Conservation (phyloP, 345 rosid genomes). For the Rhizophora apiculata region DNA sequence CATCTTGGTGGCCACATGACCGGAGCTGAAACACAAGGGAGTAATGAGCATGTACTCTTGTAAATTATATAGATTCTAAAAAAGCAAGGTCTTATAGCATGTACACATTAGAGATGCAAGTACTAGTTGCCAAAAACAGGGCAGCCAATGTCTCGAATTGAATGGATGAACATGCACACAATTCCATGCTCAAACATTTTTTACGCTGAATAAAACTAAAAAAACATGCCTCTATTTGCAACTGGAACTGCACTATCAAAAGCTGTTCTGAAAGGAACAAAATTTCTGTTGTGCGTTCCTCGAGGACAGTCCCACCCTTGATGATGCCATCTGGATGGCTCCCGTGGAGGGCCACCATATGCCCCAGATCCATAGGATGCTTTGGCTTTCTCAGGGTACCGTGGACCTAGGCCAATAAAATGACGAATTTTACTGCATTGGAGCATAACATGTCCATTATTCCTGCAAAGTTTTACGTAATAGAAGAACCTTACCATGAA, state of each 20-base stretch:
- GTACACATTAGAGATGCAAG: background rate
- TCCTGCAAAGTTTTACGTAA: background rate
- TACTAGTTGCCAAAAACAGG: no score
- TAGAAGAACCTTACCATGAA: slow-evolving; percentile 47
- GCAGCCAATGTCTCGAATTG: no score
- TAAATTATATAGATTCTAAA: no score
- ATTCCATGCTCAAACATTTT: no score
- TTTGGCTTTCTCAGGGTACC: slow-evolving; percentile 50
- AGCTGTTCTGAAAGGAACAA: slow-evolving; percentile 53
- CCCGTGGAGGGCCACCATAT: slow-evolving; percentile 58
- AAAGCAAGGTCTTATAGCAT: background rate
- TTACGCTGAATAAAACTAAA: background rate
- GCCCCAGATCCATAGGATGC: slow-evolving; percentile 47
- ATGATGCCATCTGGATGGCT: slow-evolving; percentile 48
- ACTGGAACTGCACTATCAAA: slow-evolving; percentile 55
- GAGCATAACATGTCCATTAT: background rate
- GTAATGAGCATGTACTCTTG: background rate
- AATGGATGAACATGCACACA: no score
- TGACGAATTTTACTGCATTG: background rate
- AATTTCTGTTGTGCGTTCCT: slow-evolving; percentile 53
- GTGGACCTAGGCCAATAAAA: slow-evolving; percentile 43
- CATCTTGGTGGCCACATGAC: slow-evolving; percentile 67
- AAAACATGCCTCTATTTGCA: slow-evolving; percentile 41
- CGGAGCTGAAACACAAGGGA: slow-evolving; percentile 39
- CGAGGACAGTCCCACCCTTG: slow-evolving; percentile 64